Evolutionary conservation across 2,329 filamentous ascomycete genomes (phyloP).

Genomic region (Fusarium piperis): DNA sequence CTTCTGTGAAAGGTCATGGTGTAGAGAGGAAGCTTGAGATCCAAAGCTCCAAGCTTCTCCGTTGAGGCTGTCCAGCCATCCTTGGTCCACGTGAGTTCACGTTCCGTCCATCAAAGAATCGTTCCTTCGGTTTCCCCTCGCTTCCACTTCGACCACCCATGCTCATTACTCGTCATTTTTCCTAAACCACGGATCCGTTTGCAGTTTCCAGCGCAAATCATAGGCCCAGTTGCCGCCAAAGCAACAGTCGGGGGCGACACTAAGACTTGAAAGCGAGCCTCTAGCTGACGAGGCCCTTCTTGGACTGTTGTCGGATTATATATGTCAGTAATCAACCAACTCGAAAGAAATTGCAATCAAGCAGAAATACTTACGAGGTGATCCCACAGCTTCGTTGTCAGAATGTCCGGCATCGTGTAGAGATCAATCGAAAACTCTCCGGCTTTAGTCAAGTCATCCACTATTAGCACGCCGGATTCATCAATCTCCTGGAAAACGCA

Average conservation of each 20-base stretch:
- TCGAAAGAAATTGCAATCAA: neutral
- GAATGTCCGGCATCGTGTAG: conserved; percentile 90
- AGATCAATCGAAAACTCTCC: conserved; percentile 98
- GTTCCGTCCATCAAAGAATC: conserved; percentile 18
- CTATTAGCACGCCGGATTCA: conserved; percentile 48
- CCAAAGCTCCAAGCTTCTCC: neutral
- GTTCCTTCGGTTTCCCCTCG: conserved; percentile 13
- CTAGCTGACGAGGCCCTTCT: conserved; percentile 54
- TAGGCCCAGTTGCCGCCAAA: conserved; percentile 26
- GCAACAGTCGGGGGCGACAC: conserved; percentile 33
- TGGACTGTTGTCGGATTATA: conserved; percentile 42
- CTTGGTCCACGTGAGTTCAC: conserved; percentile 3
- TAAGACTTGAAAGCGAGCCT: conserved; percentile 17
- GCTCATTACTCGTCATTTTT: conserved; percentile 39
- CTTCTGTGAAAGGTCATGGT: neutral
- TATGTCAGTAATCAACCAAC: conserved; percentile 5
- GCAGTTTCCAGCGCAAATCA: conserved; percentile 33
- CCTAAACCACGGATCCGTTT: conserved; percentile 28
- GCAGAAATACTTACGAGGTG: conserved; percentile 66
- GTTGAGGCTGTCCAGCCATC: neutral
- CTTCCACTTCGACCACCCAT: conserved; percentile 10
- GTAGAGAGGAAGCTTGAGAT: conserved; percentile 1
- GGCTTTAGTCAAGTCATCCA: conserved; percentile 61
- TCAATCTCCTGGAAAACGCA: conserved; percentile 44
- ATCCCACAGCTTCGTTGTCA: conserved; percentile 96